Base-by-base conservation (phyloP, 352 stramenopile genomes). In the Phytophthora capsici region DNA sequence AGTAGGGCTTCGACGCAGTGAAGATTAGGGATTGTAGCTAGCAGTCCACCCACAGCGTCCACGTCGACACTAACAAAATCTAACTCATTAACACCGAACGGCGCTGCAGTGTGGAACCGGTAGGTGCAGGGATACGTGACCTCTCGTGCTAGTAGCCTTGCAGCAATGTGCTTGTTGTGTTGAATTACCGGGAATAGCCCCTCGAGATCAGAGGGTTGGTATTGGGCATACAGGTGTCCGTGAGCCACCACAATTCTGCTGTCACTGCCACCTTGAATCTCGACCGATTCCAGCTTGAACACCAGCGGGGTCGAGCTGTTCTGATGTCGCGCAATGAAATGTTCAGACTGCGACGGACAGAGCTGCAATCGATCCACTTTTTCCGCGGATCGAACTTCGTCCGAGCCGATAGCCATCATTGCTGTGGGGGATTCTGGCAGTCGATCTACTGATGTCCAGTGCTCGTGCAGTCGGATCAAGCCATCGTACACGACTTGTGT, bases 71-170 rank as follows among this genome's bases (percentile, higher is more conserved):
- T 74, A 25, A 66, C 60, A 56, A 74, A 74, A 8, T 16, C 17
- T 34, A 74, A 54, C 9, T 74, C 55, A 16, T 28, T 51, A 14
- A 25, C 34, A 16, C 44, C 47, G 17, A 54, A 64, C 13, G 58
- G 46, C 3, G 43, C 45, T 40, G 67, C 22, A 9, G 67, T 71
- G 56, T 75, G 63, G 23, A 75, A 75, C 3, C 62, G 50, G 22
- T 75, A 75, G 17, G 62, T 75, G 62, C 67, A 71, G 22, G 49
- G 30, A 37, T 65, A 75, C 19, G 45, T 57, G 37, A 75, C 56
- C 36, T 71, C 62, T 28, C 48, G 63, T 19, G 55, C 51, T 13
- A 75, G 36, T 6, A 75, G 56, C 50, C 67, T 55, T 20, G 62
- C 38, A 20, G 46, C 57, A 36, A 75, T 40, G 16, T 71, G 54